Base-by-base conservation (phyloP, 73 alveolate genomes). In the Paramecium caudatum region DNA sequence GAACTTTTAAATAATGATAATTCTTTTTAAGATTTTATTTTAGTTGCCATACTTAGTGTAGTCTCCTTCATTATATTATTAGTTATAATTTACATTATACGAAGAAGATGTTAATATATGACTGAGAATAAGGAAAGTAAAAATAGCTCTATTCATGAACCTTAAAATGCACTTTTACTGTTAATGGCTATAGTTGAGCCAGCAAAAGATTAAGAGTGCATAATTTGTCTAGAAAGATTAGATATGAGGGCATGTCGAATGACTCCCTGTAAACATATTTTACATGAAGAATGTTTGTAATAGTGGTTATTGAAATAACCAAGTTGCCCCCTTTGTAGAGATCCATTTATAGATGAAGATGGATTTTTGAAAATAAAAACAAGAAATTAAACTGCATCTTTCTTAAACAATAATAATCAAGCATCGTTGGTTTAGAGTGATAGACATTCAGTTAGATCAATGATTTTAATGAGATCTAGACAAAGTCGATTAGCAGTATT, bases 201-300 rank as follows among this genome's bases (percentile, higher is more conserved):
- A n/a, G 84, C 37, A 8, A 68, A 68, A 68, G 61, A 68, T 34
- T 30, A 2, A 33, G 61, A 68, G 30, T 68, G 84, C 34, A 30
- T 68, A 68, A 68, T 68, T 15, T 68, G 84, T 68, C 15, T 68
- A 68, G 84, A 68, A 17, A 30, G 55, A 34, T 37, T 68, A 34
- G 84, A 68, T 34, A 68, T 17, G 6, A 68, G 50, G n/a, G 8
- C 8, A 34, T 68, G 84, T 33, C 25, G 84, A 37, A 6, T 25
- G 37, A 68, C 84, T 68, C 47, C 61, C 2, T 68, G 84, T 43
- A 68, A 68, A 68, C 84, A 68, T 37, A 10, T 68, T 27, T 32
- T 68, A 16, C 84, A 68, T 68, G 61, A 68, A 25, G 37, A 68
- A 12, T 68, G 84, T 68, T 68, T 68, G n/a, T 32, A 68, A 68